A percentile compares a stretch with the other conserved stretches of the same genome.
phyloP scores from a whole-genome alignment of 441 rosid genomes.

The Metrosideros polymorpha region DNA sequence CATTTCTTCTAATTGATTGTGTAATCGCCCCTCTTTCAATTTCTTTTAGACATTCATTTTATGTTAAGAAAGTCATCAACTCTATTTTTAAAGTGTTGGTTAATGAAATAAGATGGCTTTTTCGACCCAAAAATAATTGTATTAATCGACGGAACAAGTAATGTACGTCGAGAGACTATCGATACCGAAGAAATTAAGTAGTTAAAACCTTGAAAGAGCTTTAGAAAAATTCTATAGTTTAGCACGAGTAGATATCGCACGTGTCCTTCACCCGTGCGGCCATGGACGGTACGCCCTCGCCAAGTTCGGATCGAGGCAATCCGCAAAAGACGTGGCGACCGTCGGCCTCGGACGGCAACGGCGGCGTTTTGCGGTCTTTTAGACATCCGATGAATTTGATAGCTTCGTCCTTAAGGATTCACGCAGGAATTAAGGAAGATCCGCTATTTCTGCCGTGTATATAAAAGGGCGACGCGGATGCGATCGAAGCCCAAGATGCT shows the following conservation, averaged over 20 bases:
- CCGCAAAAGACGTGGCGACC: not conserved
- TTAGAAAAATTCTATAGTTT: too few species aligned
- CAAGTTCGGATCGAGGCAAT: not conserved
- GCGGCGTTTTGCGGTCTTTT: not conserved
- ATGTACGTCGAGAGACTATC: too few species aligned
- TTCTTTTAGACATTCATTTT: not conserved
- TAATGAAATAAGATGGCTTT: not conserved
- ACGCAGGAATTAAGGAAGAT: not conserved
- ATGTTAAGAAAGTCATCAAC: not conserved
- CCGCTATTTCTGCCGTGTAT: not conserved
- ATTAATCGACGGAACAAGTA: too few species aligned
- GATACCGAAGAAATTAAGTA: too few species aligned
- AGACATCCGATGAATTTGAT: not conserved
- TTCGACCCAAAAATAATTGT: not conserved
- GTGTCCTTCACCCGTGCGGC: not conserved
- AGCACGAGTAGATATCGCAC: too few species aligned
- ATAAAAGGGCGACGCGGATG: not conserved
- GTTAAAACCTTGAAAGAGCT: too few species aligned
- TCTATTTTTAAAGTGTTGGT: fast-evolving
- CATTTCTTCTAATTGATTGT: not conserved
- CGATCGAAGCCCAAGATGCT: not conserved
- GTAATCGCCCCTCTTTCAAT: not conserved
- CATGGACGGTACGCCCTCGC: not conserved
- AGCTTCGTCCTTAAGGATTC: not conserved
- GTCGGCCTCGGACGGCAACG: not conserved